Evolutionary conservation across 768 basidiomycete species (phyloP).

Genomic region (Cystobasidium onofrii): DNA sequence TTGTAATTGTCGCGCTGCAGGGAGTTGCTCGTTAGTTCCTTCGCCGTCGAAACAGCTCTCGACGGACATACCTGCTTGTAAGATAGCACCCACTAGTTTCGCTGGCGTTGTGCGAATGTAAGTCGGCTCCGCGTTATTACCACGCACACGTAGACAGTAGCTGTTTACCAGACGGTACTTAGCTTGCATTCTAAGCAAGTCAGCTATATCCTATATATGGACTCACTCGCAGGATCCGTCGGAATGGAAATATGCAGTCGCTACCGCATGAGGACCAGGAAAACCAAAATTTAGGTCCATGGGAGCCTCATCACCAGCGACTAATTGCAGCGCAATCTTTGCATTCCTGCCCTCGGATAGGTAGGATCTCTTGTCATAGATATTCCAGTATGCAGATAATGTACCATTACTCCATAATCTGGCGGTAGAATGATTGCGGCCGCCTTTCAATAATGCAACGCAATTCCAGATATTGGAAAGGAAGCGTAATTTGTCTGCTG

Average conservation of each 20-base stretch:
- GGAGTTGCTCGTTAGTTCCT: neutral
- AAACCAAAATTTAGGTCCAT: neutral
- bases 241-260: neutral
- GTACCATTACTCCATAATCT: neutral
- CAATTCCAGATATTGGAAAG: slow-evolving; percentile 32
- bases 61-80: neutral
- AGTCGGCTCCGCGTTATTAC: neutral
- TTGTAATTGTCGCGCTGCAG: slow-evolving; percentile 1
- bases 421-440: neutral
- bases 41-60: neutral
- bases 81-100: slow-evolving; percentile 2
- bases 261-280: slow-evolving; percentile 3
- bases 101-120: neutral
- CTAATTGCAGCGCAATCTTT: slow-evolving; percentile 17
- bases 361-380: slow-evolving; percentile 19
- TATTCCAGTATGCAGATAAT: slow-evolving; percentile 1
- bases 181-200: neutral
- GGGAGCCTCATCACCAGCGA: neutral
- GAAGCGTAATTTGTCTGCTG: slow-evolving; percentile 34
- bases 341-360: slow-evolving; percentile 18
- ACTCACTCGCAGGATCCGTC: slow-evolving; percentile 5
- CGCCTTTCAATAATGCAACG: neutral
- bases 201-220: neutral
- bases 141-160: slow-evolving; percentile 1
- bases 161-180: neutral